These are phyloP conservation scores for Tulasnella sp. DNA, from an alignment of 768 basidiomycete species.

Conservation along the genomic window DNA sequence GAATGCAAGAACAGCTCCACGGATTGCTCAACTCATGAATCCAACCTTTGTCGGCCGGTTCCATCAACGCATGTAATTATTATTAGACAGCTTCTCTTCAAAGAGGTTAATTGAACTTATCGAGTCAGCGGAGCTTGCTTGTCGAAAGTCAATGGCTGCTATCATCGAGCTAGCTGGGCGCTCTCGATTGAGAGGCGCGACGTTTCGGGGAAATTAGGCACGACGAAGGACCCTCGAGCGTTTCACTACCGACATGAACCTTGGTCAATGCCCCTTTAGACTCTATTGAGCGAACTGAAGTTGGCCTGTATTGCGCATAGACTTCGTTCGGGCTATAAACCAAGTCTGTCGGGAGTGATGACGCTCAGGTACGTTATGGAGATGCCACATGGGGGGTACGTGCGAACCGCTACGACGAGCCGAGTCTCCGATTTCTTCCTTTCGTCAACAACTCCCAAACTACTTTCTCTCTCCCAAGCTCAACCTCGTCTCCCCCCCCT, in stretches of 20 bases:
- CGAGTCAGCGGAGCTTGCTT: not conserved
- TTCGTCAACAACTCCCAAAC: conserved; percentile 22
- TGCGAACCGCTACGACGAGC: conserved; percentile 15
- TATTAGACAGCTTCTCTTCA: not conserved
- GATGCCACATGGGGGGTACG: conserved; percentile 11
- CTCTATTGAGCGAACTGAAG: not conserved
- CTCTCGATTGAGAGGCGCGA: not conserved
- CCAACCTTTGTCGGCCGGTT: not conserved
- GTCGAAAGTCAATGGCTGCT: not conserved
- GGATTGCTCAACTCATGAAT: conserved; percentile 61
- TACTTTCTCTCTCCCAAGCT: not conserved
- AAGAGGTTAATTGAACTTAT: not conserved
- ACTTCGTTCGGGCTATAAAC: not conserved
- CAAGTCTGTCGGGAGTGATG: conserved; percentile 7
- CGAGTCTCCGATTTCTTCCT: conserved; percentile 21
- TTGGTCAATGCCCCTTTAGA: not conserved
- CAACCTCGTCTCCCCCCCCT: not conserved
- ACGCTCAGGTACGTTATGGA: not conserved
- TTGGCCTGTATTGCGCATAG: not conserved
- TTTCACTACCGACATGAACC: not conserved
- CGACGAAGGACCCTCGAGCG: not conserved
- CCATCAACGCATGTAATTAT: not conserved
- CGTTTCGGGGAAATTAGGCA: not conserved
- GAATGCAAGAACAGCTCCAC: conserved; percentile 83
- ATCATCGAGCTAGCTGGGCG: not conserved